A percentile compares a stretch with the other conserved stretches of the same genome.
Evolutionary conservation across 2,329 filamentous ascomycete genomes (phyloP).

Genomic region (Teratosphaeria viscida): DNA sequence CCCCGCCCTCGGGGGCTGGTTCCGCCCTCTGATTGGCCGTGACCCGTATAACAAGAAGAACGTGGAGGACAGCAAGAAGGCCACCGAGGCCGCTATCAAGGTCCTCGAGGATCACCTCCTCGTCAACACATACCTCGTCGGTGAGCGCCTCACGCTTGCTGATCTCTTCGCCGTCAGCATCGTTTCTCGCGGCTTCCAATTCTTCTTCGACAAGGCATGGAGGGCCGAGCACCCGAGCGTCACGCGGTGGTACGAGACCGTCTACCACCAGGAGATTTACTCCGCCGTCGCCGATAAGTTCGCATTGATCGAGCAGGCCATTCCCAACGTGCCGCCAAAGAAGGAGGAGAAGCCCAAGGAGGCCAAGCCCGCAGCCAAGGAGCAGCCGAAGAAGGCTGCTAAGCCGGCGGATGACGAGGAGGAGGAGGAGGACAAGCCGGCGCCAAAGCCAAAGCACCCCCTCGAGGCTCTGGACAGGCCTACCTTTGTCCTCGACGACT

Average conservation of each 20-base stretch:
- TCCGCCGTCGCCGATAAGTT: slow-evolving; percentile 65
- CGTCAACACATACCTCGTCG: slow-evolving; percentile 92
- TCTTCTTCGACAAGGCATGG: slow-evolving; percentile 87
- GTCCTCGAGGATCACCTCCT: slow-evolving; percentile 80
- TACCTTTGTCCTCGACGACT: slow-evolving; percentile 81
- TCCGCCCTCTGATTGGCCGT: slow-evolving; percentile 71
- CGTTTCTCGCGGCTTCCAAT: slow-evolving; percentile 80
- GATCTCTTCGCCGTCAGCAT: slow-evolving; percentile 77
- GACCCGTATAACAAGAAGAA: slow-evolving; percentile 96
- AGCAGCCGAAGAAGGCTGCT: slow-evolving; percentile 41
- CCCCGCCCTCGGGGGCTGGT: slow-evolving; percentile 64
- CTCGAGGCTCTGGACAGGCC: slow-evolving; percentile 73
- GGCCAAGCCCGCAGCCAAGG: slow-evolving; percentile 52
- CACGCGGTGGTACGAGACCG: slow-evolving; percentile 88
- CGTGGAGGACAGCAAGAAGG: slow-evolving; percentile 70
- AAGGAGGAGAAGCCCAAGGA: slow-evolving; percentile 48
- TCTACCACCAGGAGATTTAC: slow-evolving; percentile 88
- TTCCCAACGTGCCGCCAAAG: slow-evolving; percentile 66
- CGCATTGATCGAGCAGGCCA: slow-evolving; percentile 69
- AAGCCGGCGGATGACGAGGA: slow-evolving; percentile 46
- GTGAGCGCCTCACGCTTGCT: slow-evolving; percentile 93
- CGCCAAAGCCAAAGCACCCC: slow-evolving; percentile 94
- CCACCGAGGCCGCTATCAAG: slow-evolving; percentile 54
- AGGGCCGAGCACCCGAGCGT: slow-evolving; percentile 72
- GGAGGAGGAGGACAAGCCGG: slow-evolving; percentile 46